Conservation (phyloP, 2,329 filamentous ascomycete species). For the Pseudogymnoascus sp. region DNA sequence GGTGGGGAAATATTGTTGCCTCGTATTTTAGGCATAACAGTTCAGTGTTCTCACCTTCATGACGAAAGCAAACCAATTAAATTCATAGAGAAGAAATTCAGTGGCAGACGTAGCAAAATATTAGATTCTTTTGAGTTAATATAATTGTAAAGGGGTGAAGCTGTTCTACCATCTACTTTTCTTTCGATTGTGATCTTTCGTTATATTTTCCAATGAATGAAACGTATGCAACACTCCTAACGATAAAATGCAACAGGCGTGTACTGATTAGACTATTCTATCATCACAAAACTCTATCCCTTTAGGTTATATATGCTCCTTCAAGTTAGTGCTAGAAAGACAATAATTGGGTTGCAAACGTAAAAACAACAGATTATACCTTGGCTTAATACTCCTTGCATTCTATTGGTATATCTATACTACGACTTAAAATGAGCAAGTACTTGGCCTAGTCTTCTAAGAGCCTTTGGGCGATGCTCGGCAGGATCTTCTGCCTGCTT, state of each 20-base stretch:
- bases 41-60: background rate
- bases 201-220: background rate
- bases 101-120: background rate
- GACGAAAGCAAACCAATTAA: background rate
- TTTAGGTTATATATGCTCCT: too few species aligned
- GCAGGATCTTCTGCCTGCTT: slow-evolving; percentile 17
- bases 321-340: background rate
- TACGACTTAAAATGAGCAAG: slow-evolving; percentile 11
- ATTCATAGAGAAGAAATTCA: background rate
- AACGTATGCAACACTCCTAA: too few species aligned
- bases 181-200: background rate
- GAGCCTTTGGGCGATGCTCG: slow-evolving; percentile 8
- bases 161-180: background rate
- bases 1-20: background rate
- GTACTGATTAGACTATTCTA: too few species aligned
- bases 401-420: background rate
- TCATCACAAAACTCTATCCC: too few species aligned
- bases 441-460: slow-evolving; percentile 12
- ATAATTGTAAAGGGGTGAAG: background rate
- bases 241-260: too few species aligned
- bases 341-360: background rate
- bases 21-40: background rate
- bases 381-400: background rate
- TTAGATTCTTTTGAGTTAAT: too few species aligned
- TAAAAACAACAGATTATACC: background rate